A percentile compares a stretch with the other conserved stretches of the same genome.
Evolutionary conservation across 1,139 yeast species (phyloP).

Genomic region (Yamadazyma spencermartinsiae): DNA sequence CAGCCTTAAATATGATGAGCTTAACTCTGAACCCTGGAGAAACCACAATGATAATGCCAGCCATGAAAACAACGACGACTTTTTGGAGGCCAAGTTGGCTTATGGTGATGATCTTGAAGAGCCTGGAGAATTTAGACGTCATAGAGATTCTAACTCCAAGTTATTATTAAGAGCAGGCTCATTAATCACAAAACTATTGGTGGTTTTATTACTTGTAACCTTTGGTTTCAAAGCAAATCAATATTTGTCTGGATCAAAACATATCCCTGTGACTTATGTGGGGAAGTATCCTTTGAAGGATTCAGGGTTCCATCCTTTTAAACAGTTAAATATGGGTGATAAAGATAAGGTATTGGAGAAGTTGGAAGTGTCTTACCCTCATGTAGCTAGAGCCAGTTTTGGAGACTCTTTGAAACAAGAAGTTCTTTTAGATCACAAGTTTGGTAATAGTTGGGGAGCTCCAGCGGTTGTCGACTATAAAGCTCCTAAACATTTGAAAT

Average conservation of each 20-base stretch:
- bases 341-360: constrained; percentile 11
- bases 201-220: background rate
- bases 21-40: too few species aligned
- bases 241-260: too few species aligned
- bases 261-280: too few species aligned
- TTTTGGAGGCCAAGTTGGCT: too few species aligned
- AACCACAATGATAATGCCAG: too few species aligned
- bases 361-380: constrained; percentile 33
- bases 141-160: too few species aligned
- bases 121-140: too few species aligned
- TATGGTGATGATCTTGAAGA: too few species aligned
- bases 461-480: constrained; percentile 29
- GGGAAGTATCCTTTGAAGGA: background rate
- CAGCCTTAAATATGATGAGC: too few species aligned
- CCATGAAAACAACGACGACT: too few species aligned
- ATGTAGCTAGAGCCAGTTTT: constrained; percentile 26
- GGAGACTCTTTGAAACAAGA: constrained; percentile 30
- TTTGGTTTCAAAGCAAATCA: background rate
- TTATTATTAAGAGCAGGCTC: too few species aligned
- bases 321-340: background rate
- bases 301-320: background rate
- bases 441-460: constrained; percentile 38
- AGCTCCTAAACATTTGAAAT: constrained; percentile 30
- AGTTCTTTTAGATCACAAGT: constrained; percentile 32
- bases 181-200: background rate